Conservation (phyloP, 2,329 filamentous ascomycete genomes). For the Chaetomiaceae sp. region DNA sequence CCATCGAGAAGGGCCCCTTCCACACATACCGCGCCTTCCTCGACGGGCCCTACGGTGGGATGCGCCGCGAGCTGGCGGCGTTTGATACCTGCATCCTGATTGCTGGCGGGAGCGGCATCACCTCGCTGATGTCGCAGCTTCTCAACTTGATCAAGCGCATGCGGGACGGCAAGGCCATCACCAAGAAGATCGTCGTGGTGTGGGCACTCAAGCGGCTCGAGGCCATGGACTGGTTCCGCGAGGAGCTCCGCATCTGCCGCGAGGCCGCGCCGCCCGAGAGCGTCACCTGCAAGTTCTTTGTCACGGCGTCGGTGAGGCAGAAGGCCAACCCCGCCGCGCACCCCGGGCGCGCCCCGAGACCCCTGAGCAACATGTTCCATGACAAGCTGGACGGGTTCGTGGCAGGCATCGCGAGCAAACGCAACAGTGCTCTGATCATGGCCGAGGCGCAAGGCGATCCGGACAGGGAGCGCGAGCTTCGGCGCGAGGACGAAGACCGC, state of each 20-base stretch:
- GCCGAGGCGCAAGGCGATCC: slow-evolving; percentile 75
- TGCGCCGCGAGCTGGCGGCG: slow-evolving; percentile 81
- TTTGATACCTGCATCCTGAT: slow-evolving; percentile 94
- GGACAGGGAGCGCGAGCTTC: slow-evolving; percentile 73
- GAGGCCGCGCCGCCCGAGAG: slow-evolving; percentile 84
- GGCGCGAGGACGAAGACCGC: slow-evolving; percentile 76
- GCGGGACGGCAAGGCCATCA: slow-evolving; percentile 90
- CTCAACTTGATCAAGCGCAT: slow-evolving; percentile 94
- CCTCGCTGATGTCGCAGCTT: slow-evolving; percentile 84
- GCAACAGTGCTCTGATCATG: slow-evolving; percentile 77
- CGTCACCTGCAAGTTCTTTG: slow-evolving; percentile 91
- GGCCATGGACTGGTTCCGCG: slow-evolving; percentile 96
- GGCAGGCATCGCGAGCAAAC: slow-evolving; percentile 78
- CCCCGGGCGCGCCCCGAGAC: slow-evolving; percentile 50
- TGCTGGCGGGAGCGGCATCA: slow-evolving; percentile 91
- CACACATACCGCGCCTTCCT: slow-evolving; percentile 90
- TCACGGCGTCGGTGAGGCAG: slow-evolving; percentile 68
- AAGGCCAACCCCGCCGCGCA: slow-evolving; percentile 28
- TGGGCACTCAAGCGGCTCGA: slow-evolving; percentile 90
- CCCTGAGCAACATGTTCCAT: slow-evolving; percentile 71
- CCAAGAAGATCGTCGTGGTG: slow-evolving; percentile 83
- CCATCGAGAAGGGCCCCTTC: slow-evolving; percentile 79
- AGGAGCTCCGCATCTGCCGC: slow-evolving; percentile 86
- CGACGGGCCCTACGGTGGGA: slow-evolving; percentile 91
- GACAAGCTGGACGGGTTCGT: slow-evolving; percentile 86